A percentile compares a stretch with the other conserved stretches of the same genome.
These are phyloP conservation scores for Chrysochromulina tobinii DNA, from an alignment of 78 protist species.

Conservation along the genomic window DNA sequence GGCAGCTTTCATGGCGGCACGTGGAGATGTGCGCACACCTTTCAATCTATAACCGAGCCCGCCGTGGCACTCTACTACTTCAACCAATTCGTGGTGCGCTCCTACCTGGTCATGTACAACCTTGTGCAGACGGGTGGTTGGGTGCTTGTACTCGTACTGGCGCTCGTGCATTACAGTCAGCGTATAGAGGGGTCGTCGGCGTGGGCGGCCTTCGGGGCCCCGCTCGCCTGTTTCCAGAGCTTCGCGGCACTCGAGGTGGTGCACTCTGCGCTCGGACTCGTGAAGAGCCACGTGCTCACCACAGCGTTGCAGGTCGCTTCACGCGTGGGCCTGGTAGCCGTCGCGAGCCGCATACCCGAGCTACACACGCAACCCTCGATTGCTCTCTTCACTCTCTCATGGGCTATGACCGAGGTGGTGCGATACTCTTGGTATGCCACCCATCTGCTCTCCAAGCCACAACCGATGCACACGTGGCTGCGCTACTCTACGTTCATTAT, in stretches of 20 bases:
- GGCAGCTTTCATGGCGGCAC: slow-evolving; percentile 70
- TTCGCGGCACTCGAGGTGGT: slow-evolving; percentile 37
- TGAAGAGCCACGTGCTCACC: neutral
- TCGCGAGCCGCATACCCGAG: neutral
- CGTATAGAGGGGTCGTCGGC: neutral
- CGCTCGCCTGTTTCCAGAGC: slow-evolving; percentile 2
- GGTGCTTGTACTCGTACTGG: neutral
- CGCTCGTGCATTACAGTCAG: too few relatives aligned
- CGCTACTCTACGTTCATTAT: slow-evolving; percentile 48
- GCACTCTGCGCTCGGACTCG: slow-evolving; percentile 33
- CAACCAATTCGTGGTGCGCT: neutral
- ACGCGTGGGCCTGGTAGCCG: slow-evolving; percentile 14
- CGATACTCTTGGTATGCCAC: slow-evolving; percentile 49
- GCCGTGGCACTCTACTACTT: neutral
- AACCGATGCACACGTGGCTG: slow-evolving; percentile 23
- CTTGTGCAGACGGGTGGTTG: slow-evolving; percentile 1
- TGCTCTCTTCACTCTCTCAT: too few relatives aligned
- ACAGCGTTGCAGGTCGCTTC: slow-evolving; percentile 45
- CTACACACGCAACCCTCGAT: neutral
- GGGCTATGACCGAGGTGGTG: neutral
- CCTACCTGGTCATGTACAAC: slow-evolving; percentile 33
- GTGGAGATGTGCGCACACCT: slow-evolving; percentile 60
- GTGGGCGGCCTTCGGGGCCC: neutral
- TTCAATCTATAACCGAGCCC: slow-evolving; percentile 33
- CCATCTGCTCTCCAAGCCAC: neutral